Evolutionary conservation across 2,329 filamentous ascomycete species (phyloP).

Genomic region (Neofusicoccum ribis): DNA sequence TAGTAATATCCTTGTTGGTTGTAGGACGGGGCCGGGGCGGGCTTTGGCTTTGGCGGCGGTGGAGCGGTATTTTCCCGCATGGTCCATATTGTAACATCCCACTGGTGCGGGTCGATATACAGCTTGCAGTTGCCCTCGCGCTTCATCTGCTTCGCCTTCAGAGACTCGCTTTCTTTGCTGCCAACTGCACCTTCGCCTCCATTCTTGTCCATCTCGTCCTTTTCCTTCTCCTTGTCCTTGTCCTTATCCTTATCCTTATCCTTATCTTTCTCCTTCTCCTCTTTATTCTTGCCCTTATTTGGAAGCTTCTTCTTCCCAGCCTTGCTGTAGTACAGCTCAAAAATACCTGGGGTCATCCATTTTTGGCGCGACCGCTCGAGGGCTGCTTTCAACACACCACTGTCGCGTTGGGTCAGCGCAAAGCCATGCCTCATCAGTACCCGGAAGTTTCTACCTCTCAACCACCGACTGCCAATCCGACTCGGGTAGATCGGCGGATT

Average conservation of each 20-base stretch:
- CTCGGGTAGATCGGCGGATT: conserved; percentile 61
- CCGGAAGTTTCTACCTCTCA: conserved; percentile 58
- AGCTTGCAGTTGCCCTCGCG: conserved; percentile 58
- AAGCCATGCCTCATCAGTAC: background rate
- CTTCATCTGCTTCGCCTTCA: conserved; percentile 51
- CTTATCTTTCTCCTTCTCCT: conserved; percentile 35
- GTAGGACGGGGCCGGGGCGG: conserved; percentile 28
- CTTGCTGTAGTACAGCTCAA: conserved; percentile 39
- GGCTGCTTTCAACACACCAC: conserved; percentile 73
- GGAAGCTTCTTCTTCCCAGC: conserved; percentile 34
- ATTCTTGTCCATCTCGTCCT: conserved; percentile 3
- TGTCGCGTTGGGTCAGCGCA: conserved; percentile 37
- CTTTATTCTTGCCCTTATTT: conserved; percentile 57
- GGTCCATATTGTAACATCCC: conserved; percentile 73
- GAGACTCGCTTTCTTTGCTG: conserved; percentile 57
- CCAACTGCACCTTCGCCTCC: conserved; percentile 55
- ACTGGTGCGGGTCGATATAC: conserved; percentile 75
- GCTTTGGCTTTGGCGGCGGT: conserved; percentile 30
- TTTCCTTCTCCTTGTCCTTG: conserved; percentile 47
- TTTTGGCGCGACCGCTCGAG: conserved; percentile 67
- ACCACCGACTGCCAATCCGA: conserved; percentile 73
- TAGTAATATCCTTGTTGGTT: conserved; percentile 16
- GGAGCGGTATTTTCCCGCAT: conserved; percentile 65
- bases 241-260: conserved; percentile 50
- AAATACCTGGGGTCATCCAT: conserved; percentile 40